Evolutionary conservation across 2,329 filamentous ascomycete genomes (phyloP).

Genomic region (Talaromyces sp.): DNA sequence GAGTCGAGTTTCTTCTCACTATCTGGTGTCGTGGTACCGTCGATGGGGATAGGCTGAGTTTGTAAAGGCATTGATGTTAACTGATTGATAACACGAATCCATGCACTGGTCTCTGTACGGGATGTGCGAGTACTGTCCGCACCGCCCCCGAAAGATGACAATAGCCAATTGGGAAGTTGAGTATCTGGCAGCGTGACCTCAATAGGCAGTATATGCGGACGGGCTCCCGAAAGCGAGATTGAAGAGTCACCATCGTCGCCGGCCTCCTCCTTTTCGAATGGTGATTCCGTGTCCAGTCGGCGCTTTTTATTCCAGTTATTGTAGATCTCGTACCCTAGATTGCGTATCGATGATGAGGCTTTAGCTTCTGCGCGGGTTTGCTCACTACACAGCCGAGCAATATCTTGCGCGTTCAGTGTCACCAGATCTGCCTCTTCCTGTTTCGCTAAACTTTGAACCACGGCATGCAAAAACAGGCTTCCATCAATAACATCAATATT

Average conservation of each 20-base stretch:
- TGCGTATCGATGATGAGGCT: conserved; percentile 35
- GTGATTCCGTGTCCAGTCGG: conserved; percentile 29
- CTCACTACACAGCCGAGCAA: conserved; percentile 43
- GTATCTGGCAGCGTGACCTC: conserved; percentile 27
- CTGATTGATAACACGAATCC: conserved; percentile 35
- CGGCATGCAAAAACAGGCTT: conserved; percentile 53
- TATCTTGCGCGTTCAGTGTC: conserved; percentile 46
- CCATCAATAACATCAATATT: conserved; percentile 46
- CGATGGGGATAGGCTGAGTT: conserved; percentile 16
- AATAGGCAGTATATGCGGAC: conserved; percentile 12
- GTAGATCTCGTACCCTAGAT: conserved; percentile 57
- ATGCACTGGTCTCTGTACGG: conserved; percentile 19
- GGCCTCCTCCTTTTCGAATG: conserved; percentile 46
- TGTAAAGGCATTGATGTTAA: conserved; percentile 29
- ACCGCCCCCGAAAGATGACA: conserved; percentile 29
- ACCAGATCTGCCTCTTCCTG: conserved; percentile 49
- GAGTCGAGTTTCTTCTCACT: conserved; percentile 19
- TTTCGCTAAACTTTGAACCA: conserved; percentile 63
- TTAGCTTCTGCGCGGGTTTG: conserved; percentile 38
- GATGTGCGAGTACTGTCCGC: conserved; percentile 20
- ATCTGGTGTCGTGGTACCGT: conserved; percentile 15
- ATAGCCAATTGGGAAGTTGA: conserved; percentile 31
- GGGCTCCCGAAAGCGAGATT: conserved; percentile 1
- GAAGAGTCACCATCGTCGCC: conserved; percentile 34
- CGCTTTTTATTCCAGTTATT: conserved; percentile 1